Evolutionary conservation across 2,329 filamentous ascomycete species (phyloP), one percentile per base, ranked within the genome.

Genomic region (Phialophora macrospora): DNA sequence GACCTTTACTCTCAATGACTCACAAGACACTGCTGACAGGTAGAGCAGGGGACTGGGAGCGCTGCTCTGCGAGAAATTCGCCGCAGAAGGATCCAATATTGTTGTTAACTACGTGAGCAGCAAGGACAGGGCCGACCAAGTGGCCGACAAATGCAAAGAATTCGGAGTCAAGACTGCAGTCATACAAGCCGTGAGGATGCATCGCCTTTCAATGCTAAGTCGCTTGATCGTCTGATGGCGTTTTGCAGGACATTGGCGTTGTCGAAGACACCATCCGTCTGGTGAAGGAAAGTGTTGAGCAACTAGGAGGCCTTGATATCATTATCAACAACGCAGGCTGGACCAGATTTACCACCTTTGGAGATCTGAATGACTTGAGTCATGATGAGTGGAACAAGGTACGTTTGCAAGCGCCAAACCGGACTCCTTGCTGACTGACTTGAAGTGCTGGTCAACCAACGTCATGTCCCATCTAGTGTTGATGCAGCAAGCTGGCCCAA

Each of bases 311-410:
- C 1, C 76, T 95, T n/a, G 91, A 95, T 77, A 83, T 92, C 48
- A 81, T 95, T 54, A 86, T 94, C 72, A 90, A 89, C 2, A 95
- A 95, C 76, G 90, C 89, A 20, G 87, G 87, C 26, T 89, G 85
- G 84, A 89, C 87, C 0, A 84, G 83, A 67, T 84, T 88, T 69
- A 79, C 82, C 28, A 77, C 79, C 2, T 89, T 87, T 73, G 78
- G 75, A 20, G 84, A 89, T 72, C 77, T 89, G 12, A 79, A 87
- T 68, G 84, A 84, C 12, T 80, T 88, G 77, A 78, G 76, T 48
- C 85, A 88, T 63, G 83, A 82, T 4, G 87, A 89, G 44, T 89
- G 87, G 87, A 85, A 89, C 70, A 86, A 83, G 77, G 84, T 85
- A 44, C 17, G 38, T 5, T 44, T 44, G 38, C 4, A 75, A 48